Evolutionary conservation across 768 basidiomycete genomes (phyloP).

Genomic region (Rhizopogon roseolus): DNA sequence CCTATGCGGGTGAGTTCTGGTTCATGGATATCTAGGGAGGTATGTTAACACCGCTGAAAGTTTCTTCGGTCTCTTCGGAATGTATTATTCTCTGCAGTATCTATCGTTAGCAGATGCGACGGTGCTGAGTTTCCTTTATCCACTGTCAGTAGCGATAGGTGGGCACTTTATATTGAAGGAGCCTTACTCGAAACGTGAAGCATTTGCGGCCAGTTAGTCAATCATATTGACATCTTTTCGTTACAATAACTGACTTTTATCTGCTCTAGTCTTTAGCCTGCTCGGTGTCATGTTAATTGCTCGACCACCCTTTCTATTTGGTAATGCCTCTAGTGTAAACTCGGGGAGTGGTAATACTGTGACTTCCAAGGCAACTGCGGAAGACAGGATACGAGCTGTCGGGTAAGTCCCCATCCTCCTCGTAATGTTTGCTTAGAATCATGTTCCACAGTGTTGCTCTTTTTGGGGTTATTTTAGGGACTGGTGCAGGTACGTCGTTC

Average conservation of each 20-base stretch:
- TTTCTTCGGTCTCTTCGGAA: constrained; percentile 66
- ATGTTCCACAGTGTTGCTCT: constrained; percentile 45
- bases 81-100: constrained; percentile 71
- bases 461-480: constrained; percentile 58
- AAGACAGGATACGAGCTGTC: constrained; percentile 54
- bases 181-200: constrained; percentile 47
- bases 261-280: constrained; percentile 51
- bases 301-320: constrained; percentile 72
- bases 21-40: background rate
- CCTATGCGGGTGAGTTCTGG: constrained; percentile 47
- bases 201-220: constrained; percentile 45
- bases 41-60: constrained; percentile 26
- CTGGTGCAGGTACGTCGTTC: constrained; percentile 59
- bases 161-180: constrained; percentile 65
- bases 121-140: constrained; percentile 71
- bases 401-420: constrained; percentile 28
- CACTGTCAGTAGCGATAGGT: constrained; percentile 57
- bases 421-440: background rate
- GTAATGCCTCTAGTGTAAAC: constrained; percentile 15
- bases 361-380: constrained; percentile 16
- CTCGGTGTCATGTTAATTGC: constrained; percentile 79
- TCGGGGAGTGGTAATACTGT: background rate
- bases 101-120: constrained; percentile 77
- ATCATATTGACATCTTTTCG: background rate
- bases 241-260: background rate